Evolutionary conservation across 73 alveolate species (phyloP).

Genomic region (Paramecium biaurelia): DNA sequence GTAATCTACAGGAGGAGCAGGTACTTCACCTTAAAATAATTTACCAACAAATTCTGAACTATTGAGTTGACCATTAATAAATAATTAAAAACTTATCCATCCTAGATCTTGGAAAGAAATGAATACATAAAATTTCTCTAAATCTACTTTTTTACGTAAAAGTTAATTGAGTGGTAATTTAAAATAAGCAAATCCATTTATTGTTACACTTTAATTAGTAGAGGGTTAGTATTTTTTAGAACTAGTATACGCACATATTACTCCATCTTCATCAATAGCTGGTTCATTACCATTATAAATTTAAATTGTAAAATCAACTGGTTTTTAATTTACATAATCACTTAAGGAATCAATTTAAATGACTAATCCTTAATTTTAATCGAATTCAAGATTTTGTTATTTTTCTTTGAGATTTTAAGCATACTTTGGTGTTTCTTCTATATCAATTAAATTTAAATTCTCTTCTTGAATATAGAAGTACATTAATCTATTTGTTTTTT

Average conservation of each 20-base stretch:
- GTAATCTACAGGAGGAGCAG: slow-evolving; percentile 22
- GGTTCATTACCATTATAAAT: slow-evolving; percentile 11
- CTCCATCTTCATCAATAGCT: slow-evolving; percentile 31
- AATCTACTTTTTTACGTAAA: neutral
- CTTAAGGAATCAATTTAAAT: neutral
- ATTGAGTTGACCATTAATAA: neutral
- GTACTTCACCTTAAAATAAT: neutral
- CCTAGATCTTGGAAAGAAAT: neutral
- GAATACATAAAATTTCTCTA: slow-evolving; percentile 13
- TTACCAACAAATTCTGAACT: neutral
- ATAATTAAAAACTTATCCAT: slow-evolving; percentile 35
- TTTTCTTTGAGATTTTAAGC: slow-evolving; percentile 8
- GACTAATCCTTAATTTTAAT: neutral
- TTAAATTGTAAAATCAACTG: slow-evolving; percentile 30
- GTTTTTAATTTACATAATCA: slow-evolving; percentile 2
- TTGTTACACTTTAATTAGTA: neutral
- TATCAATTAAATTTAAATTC: neutral
- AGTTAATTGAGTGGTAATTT: slow-evolving; percentile 1
- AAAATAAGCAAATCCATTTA: neutral
- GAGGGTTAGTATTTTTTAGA: neutral
- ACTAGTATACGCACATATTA: neutral
- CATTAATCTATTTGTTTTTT: slow-evolving; percentile 2
- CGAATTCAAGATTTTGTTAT: neutral
- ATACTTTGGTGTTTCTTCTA: slow-evolving; percentile 40
- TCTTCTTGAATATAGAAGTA: slow-evolving; percentile 1